Base-by-base conservation (phyloP, 768 basidiomycete genomes). In the Boletus rubescentipes region DNA sequence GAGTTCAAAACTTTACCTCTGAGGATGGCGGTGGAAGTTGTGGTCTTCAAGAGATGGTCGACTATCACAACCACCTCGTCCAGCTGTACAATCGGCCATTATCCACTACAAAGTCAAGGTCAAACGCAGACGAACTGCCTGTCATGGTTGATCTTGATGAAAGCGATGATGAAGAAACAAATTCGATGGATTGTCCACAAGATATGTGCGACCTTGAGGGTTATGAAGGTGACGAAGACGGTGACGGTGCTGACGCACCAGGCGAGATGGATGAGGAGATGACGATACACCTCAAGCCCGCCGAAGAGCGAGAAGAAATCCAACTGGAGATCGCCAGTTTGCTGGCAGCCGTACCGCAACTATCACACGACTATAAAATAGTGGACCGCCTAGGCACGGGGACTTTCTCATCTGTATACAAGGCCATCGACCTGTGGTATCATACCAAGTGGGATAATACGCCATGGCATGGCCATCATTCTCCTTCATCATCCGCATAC, bases 371-470 rank as follows among this genome's bases (percentile, higher is more conserved):
- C 59, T 98, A 96, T 76, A 80, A 75, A 46, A 76, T 98, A 34
- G 69, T 98, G 34, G 96, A 98, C 73, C 82, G 95, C 1, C 81
- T 99, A 1, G 97, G 97, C 14, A 98, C 95, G 49, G 96, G 96
- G 15, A 99, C 96, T 2, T 99, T 99, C 73, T 98, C 96, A 0
- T 94, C 94, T 10, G 97, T 99, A n/a, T 99, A 98, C 80, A 97
- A 98, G 64, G 97, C 95, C 0, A 71, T 95, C 58, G 97, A 99
- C 69, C 63, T 89, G 15, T 72, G 79, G 53, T 83, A 89, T 63
- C 83, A 91, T 61, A 73, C 79, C 45, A 87, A 89, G 48, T 91
- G 85, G 85, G 80, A 90, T 68, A 91, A 93, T 62, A 60, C 69
- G 5, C 76, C 82, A 12, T 93, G 91, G 91, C 82, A 83, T 31